A percentile compares a stretch with the other conserved stretches of the same genome.
Evolutionary conservation across 306 rosid species (phyloP).

Genomic region (Cajanus cajan): DNA sequence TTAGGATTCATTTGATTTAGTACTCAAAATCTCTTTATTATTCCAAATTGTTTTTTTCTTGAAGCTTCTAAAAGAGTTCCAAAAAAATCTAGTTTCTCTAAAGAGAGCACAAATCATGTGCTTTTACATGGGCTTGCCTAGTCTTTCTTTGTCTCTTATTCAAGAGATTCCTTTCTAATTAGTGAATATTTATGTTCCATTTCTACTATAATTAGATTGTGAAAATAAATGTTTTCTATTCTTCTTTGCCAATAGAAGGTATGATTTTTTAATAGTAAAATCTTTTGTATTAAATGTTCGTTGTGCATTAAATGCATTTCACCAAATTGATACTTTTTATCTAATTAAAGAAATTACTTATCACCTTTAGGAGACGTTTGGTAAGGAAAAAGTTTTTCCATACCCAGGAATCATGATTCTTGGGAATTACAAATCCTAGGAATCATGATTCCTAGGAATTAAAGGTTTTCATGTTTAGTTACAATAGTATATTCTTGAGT

Average conservation of each 20-base stretch:
- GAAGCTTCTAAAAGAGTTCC: constrained; percentile 72
- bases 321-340: too few relatives aligned
- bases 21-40: neutral
- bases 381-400: too few relatives aligned
- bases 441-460: too few relatives aligned
- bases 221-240: neutral
- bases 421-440: too few relatives aligned
- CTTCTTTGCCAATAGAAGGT: neutral
- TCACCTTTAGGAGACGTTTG: too few relatives aligned
- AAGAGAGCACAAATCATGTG: constrained; percentile 79
- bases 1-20: constrained; percentile 6
- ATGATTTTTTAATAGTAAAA: neutral
- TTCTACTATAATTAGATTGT: constrained; percentile 7
- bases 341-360: too few relatives aligned
- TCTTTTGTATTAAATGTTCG: neutral
- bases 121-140: constrained; percentile 75
- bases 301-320: too few relatives aligned
- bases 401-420: too few relatives aligned
- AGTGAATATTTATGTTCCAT: constrained; percentile 18
- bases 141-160: constrained; percentile 57
- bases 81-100: constrained; percentile 73
- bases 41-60: constrained; percentile 24
- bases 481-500: too few relatives aligned
- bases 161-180: constrained; percentile 57
- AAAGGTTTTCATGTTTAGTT: too few relatives aligned